Conservation (phyloP, 1,284 basidiomycete species). For the Mycosarcoma maydis region DNA sequence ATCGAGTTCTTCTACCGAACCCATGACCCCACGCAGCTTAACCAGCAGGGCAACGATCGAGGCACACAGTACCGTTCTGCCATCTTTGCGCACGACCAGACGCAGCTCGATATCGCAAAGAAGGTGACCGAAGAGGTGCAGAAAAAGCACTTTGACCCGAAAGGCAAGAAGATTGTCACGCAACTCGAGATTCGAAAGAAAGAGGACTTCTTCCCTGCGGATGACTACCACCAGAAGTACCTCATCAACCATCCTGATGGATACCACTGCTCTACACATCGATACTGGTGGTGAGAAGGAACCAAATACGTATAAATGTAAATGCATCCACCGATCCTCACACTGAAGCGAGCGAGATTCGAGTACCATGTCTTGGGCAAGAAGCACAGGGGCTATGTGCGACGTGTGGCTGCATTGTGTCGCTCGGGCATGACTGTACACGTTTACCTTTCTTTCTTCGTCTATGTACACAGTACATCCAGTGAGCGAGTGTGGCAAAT, state of each 20-base stretch:
- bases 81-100: constrained; percentile 82
- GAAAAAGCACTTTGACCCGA: constrained; percentile 76
- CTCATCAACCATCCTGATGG: constrained; percentile 60
- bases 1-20: constrained; percentile 76
- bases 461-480: too few species aligned
- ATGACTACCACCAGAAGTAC: constrained; percentile 65
- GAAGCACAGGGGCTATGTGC: too few species aligned
- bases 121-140: constrained; percentile 86
- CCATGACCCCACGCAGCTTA: constrained; percentile 84
- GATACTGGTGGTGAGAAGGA: constrained; percentile 48
- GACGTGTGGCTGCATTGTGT: too few species aligned
- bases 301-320: constrained; percentile 1
- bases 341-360: too few species aligned
- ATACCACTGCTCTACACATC: constrained; percentile 60
- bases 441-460: too few species aligned
- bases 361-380: too few species aligned
- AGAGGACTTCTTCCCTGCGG: constrained; percentile 54
- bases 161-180: constrained; percentile 81
- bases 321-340: too few species aligned
- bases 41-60: constrained; percentile 67
- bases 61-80: constrained; percentile 83
- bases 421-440: too few species aligned
- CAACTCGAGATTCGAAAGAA: constrained; percentile 48
- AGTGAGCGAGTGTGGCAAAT: too few species aligned
- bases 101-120: constrained; percentile 80